Base-by-base conservation (phyloP, 108 stramenopile genomes). In the Ochromonas danica region DNA sequence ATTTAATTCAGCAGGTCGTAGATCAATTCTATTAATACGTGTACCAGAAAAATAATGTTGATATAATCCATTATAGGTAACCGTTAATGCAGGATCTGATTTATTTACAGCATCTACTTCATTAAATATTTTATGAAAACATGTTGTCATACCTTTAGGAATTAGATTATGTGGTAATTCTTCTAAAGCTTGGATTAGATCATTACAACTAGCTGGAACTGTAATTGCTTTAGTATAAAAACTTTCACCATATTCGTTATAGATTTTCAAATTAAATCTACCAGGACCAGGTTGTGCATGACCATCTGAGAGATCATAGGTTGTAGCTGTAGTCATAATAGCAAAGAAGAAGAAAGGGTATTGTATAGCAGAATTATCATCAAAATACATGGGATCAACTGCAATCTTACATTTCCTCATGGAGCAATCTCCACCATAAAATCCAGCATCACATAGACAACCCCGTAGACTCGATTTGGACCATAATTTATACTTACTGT, bases 341-440 rank as follows among this genome's bases (percentile, higher is more conserved):
- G 72, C 72, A 41, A 75, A 75, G 10, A 57, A 28, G 72, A 75
- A 75, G 10, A 42, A 28, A 27, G 72, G 51, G 38, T 75, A 75
- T 75, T 75, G 43, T 28, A 33, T 33, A 39, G 10, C 10, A 42
- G 72, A 45, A 3, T 14, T 25, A 36, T 75, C 72, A 36, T 75
- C 72, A 6, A 41, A 14, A 41, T 75, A 75, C 51, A 75, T 17
- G 3, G 72, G 72, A 33, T 75, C 72, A 6, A 75, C 6, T 27
- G 14, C 72, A 42, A 6, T 28, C 40, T 27, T 27, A 41, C 72
- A 75, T 27, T 39, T 27, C 31, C 72, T 3, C 40, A 14, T 3
- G 3, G 72, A 75, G 25, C 72, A 75, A 60, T 75, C 72, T 10
- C 40, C 40, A 75, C 72, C 72, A 36, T 33, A 75, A 25, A 75